Evolutionary conservation across 352 stramenopile genomes (phyloP).

Genomic region (Phytophthora sojae): DNA sequence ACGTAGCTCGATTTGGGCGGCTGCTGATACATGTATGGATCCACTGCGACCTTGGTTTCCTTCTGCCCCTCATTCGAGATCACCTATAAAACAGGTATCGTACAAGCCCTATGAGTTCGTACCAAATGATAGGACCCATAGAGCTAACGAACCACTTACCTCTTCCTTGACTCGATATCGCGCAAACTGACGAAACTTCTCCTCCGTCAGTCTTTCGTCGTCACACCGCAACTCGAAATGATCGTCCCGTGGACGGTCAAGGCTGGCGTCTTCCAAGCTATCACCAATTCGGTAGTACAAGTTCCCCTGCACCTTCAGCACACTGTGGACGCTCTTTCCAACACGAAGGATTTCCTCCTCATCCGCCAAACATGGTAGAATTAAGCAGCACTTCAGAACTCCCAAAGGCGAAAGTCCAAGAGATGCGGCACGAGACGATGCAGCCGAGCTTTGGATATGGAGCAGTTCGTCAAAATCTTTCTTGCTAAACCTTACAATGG

Average conservation of each 20-base stretch:
- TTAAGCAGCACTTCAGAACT: slow-evolving; percentile 73
- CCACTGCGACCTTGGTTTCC: slow-evolving; percentile 29
- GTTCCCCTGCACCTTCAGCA: slow-evolving; percentile 70
- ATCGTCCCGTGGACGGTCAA: slow-evolving; percentile 1
- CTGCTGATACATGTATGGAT: slow-evolving; percentile 76
- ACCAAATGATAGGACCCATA: not conserved
- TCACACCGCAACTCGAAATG: slow-evolving; percentile 50
- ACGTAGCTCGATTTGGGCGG: slow-evolving; percentile 63
- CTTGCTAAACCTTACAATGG: slow-evolving; percentile 53
- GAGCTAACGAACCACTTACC: slow-evolving; percentile 20
- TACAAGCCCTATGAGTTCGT: not conserved
- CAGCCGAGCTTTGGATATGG: slow-evolving; percentile 65
- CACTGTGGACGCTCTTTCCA: slow-evolving; percentile 69
- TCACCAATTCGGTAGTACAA: slow-evolving; percentile 70
- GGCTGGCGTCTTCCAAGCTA: not conserved
- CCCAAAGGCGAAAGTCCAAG: slow-evolving; percentile 46
- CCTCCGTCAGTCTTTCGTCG: slow-evolving; percentile 68
- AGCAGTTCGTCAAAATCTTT: slow-evolving; percentile 84
- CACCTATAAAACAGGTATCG: not conserved
- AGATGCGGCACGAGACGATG: slow-evolving; percentile 42
- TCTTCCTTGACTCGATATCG: slow-evolving; percentile 64
- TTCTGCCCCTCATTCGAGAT: not conserved
- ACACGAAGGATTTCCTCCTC: slow-evolving; percentile 82
- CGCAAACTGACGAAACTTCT: slow-evolving; percentile 73
- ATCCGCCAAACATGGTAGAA: slow-evolving; percentile 60